Conservation (phyloP, 805 yeast species). For the Yarrowia keelungensis region DNA sequence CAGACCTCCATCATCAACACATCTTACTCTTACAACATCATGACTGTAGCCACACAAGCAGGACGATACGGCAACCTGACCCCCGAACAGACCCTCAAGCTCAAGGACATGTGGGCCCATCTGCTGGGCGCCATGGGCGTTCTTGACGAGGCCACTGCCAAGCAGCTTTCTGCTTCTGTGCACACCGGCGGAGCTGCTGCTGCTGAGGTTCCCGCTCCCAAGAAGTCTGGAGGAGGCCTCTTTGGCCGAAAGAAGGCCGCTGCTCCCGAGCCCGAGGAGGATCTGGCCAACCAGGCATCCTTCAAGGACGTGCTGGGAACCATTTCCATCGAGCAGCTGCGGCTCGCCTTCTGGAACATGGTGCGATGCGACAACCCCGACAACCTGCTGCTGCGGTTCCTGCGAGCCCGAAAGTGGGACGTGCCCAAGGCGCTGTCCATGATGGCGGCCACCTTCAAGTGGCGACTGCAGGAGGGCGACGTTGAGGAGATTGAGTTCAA, state of each 20-base stretch:
- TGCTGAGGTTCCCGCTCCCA: slow-evolving; percentile 45
- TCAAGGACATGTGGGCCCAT: slow-evolving; percentile 53
- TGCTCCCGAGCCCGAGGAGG: slow-evolving; percentile 40
- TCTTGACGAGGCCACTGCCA: slow-evolving; percentile 43
- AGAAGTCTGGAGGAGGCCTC: slow-evolving; percentile 45
- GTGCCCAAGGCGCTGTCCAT: slow-evolving; percentile 70
- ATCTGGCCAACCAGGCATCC: slow-evolving; percentile 42
- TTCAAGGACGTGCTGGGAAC: slow-evolving; percentile 60
- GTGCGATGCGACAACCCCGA: slow-evolving; percentile 83
- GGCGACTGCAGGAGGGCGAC: slow-evolving; percentile 71
- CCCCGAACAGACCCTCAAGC: slow-evolving; percentile 50
- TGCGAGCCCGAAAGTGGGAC: slow-evolving; percentile 89
- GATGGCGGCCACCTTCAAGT: slow-evolving; percentile 73
- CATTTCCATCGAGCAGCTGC: slow-evolving; percentile 60
- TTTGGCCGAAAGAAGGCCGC: slow-evolving; percentile 44
- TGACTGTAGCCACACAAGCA: slow-evolving; percentile 41
- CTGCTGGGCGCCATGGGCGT: slow-evolving; percentile 44
- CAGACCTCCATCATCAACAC: not conserved
- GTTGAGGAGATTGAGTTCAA: slow-evolving; percentile 67
- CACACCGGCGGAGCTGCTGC: slow-evolving; percentile 39
- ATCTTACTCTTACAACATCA: not conserved
- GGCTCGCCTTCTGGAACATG: slow-evolving; percentile 63
- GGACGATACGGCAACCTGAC: slow-evolving; percentile 53
- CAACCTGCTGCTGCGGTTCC: slow-evolving; percentile 72
- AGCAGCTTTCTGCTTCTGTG: slow-evolving; percentile 41